phyloP scores from a whole-genome alignment of 2,329 filamentous ascomycete genomes.

The Penicillium capsulatum region DNA sequence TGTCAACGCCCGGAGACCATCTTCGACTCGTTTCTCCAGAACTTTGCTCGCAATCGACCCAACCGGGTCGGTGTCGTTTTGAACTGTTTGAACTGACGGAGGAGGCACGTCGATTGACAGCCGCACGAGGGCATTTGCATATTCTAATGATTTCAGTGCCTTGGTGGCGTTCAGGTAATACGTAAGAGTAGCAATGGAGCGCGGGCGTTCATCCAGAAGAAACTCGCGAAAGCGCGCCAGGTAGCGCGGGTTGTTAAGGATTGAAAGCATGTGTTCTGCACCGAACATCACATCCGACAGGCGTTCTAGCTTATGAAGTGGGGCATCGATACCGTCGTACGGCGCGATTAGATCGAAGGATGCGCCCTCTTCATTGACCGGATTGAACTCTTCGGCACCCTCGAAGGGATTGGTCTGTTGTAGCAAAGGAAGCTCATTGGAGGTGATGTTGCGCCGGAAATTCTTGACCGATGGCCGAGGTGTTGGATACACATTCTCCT shows the following conservation, averaged over 20 bases:
- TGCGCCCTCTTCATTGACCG: slow-evolving; percentile 29
- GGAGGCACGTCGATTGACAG: slow-evolving; percentile 52
- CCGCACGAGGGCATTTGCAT: slow-evolving; percentile 64
- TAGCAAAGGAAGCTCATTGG: slow-evolving; percentile 28
- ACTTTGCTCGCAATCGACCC: slow-evolving; percentile 54
- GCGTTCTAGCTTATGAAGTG: slow-evolving; percentile 55
- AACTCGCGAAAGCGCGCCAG: slow-evolving; percentile 66
- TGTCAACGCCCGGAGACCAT: slow-evolving; percentile 62
- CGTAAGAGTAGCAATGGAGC: slow-evolving; percentile 61
- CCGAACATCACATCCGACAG: slow-evolving; percentile 64
- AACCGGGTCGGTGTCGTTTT: slow-evolving; percentile 52
- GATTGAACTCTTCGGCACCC: slow-evolving; percentile 26
- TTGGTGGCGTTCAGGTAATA: slow-evolving; percentile 71
- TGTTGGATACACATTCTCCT: slow-evolving; percentile 17
- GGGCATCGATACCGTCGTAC: slow-evolving; percentile 23
- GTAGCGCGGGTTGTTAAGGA: slow-evolving; percentile 61
- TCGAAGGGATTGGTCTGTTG: slow-evolving; percentile 27
- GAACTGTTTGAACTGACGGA: slow-evolving; percentile 53
- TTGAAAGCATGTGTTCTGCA: slow-evolving; percentile 58
- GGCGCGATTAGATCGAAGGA: slow-evolving; percentile 38
- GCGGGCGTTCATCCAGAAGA: slow-evolving; percentile 55
- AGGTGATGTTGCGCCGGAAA: slow-evolving; percentile 24
- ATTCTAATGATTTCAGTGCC: slow-evolving; percentile 65
- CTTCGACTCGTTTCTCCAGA: slow-evolving; percentile 60
- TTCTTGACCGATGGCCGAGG: slow-evolving; percentile 25